phyloP scores from a whole-genome alignment of 768 basidiomycete genomes.

The Lactarius deliciosus region DNA sequence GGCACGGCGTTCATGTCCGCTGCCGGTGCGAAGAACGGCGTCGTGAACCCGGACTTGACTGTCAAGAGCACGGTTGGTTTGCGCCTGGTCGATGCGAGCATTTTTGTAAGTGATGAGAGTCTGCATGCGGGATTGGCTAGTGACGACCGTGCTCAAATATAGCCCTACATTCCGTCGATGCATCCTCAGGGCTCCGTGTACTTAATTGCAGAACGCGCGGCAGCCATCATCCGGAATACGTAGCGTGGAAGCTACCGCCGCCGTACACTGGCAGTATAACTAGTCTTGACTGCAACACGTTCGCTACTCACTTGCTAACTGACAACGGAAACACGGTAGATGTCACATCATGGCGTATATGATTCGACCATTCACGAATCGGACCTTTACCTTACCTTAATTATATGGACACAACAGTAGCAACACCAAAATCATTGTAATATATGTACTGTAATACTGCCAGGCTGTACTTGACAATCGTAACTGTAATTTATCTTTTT shows the following conservation, averaged over 20 bases:
- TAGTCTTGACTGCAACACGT: too few species aligned
- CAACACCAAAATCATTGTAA: too few species aligned
- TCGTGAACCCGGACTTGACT: constrained; percentile 25
- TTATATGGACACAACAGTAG: too few species aligned
- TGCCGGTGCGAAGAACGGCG: constrained; percentile 11
- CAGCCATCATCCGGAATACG: constrained; percentile 1
- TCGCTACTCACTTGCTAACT: too few species aligned
- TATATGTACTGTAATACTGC: too few species aligned
- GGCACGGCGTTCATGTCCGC: constrained; percentile 20
- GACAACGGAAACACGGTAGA: too few species aligned
- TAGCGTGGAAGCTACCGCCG: background rate
- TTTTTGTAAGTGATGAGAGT: constrained; percentile 12
- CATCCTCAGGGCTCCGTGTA: constrained; percentile 16
- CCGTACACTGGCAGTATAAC: too few species aligned
- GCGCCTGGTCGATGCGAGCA: constrained; percentile 22
- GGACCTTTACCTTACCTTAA: too few species aligned
- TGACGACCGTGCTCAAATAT: background rate
- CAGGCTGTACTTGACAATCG: too few species aligned
- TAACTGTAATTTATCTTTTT: background rate
- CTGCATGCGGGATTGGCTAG: background rate
- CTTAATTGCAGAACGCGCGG: constrained; percentile 12
- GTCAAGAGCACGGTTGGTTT: constrained; percentile 19
- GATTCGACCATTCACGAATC: too few species aligned
- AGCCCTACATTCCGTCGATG: constrained; percentile 14
- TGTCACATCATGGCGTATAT: too few species aligned